Base-by-base conservation (phyloP, 2,329 filamentous ascomycete genomes). In the Penicillium capsulatum region DNA sequence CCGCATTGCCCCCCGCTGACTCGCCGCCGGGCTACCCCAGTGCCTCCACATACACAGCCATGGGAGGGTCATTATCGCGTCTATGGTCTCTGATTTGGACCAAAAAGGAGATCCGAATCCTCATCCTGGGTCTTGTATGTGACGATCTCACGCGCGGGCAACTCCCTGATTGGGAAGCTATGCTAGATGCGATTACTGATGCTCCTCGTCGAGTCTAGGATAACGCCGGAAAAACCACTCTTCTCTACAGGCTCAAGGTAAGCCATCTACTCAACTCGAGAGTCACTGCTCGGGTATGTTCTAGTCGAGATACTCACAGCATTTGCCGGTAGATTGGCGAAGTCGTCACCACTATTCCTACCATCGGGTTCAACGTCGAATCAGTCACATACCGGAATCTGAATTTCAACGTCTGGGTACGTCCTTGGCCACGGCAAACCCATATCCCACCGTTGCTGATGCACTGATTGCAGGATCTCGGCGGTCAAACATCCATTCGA, bases 301-400 rank as follows among this genome's bases (percentile, higher is more conserved):
- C 45, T 43, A 15, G 19, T n/a, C 14, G 38, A 16, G 22, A 33
- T 32, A 22, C 45, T 37, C 38, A 44, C 30, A 31, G 48, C 42
- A 27, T 20, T 22, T 28, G 28, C 36, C 16, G 44, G 45, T 64
- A 96, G 88, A 94, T 98, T 62, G 92, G 92, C 63, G 92, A 98
- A 67, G 92, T 98, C 31, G 92, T 98, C 53, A 97, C 92, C 47
- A 98, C 92, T 58, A 97, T 97, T 76, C 92, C 92, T 14, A 98
- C 92, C 38, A 97, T 98, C 66, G 92, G 92, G 46, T 98, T 98
- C 76, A 98, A 98, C 67, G 92, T 98, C 58, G 92, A 98, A 71
- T 95, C 89, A 15, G 92, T 98, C 50, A 92, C 89, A 57, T 98
- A 98, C 76, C 91, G 91, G 68, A 97, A 96, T 65, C 78, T 98